Conservation (phyloP, 2,329 filamentous ascomycete species). For the Chrysosphaeria jannelii region DNA sequence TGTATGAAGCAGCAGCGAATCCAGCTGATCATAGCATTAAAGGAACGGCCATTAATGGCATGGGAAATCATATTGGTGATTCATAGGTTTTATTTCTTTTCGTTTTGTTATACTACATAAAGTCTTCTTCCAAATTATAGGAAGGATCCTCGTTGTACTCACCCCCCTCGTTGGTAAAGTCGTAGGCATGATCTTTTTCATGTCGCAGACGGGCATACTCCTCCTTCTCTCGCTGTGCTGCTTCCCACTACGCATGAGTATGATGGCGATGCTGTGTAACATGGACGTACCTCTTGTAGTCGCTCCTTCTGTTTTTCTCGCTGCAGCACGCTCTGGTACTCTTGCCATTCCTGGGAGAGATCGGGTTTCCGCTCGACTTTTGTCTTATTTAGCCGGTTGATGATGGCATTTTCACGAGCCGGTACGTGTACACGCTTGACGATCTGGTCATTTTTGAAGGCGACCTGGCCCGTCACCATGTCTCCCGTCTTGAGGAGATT, state of each 20-base stretch:
- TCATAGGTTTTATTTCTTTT: neutral
- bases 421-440: conserved; percentile 60
- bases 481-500: conserved; percentile 86
- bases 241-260: conserved; percentile 30
- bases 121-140: conserved; percentile 62
- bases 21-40: conserved; percentile 55
- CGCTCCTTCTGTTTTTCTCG: conserved; percentile 33
- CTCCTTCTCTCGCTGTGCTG: conserved; percentile 70
- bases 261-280: too few species aligned
- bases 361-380: conserved; percentile 70
- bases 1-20: conserved; percentile 87
- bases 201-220: too few species aligned
- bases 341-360: conserved; percentile 53
- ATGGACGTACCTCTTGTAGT: neutral
- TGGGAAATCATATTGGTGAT: conserved; percentile 23
- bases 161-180: conserved; percentile 51
- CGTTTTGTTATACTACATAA: conserved; percentile 33
- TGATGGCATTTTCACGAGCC: conserved; percentile 58
- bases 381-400: conserved; percentile 97
- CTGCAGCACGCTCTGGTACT: conserved; percentile 38
- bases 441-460: conserved; percentile 81
- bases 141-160: conserved; percentile 68
- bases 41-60: conserved; percentile 21
- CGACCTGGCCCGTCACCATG: conserved; percentile 87
- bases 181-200: conserved; percentile 94